Evolutionary conservation across 768 basidiomycete genomes (phyloP), one percentile per base, ranked within the genome.

Genomic region (Boletus edulis): DNA sequence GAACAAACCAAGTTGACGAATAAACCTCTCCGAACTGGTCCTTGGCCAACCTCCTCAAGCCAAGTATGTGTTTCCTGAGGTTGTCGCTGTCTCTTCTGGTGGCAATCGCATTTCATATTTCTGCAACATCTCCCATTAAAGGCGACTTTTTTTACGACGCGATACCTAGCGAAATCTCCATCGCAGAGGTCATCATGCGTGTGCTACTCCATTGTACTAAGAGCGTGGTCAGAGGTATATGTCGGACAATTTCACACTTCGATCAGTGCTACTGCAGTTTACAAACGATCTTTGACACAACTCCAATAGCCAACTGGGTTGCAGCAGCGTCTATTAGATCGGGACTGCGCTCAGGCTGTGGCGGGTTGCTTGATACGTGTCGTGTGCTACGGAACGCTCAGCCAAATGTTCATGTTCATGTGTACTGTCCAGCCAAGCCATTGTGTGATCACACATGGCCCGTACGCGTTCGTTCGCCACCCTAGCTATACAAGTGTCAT

Each of bases 381-480:
- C 14, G 15, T 24, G 31, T 54, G 53, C 18, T 54, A 54, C 40
- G 20, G 29, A 4, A 48, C 32, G 22, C 53, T 54, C 45, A 51
- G 44, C 14, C 35, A 17, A 27, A 29, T 46, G 45, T 52, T 52
- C 27, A 46, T 37, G 29, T 52, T 52, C 45, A 46, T 45, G 2
- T 18, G 27, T 5, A 52, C 43, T 14, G 29, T 52, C 9, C 51
- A 52, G 18, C 51, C 51, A 2, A 20, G 17, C 14, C 51, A 53
- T 29, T 5, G 15, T 10, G 20, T 47, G 46, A 41, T 41, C 39
- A 53, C 39, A 4, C 45, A 47, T 15, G 31, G 52, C 7, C 52
- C 46, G 12, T 53, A 53, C 18, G 31, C 39, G 1, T 13, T 53
- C 27, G 56, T 54, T 6, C 52, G 47, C 32, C 56, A 57, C 24